Conservation (phyloP, 441 rosid species). For the Arabidopsis hybrid region DNA sequence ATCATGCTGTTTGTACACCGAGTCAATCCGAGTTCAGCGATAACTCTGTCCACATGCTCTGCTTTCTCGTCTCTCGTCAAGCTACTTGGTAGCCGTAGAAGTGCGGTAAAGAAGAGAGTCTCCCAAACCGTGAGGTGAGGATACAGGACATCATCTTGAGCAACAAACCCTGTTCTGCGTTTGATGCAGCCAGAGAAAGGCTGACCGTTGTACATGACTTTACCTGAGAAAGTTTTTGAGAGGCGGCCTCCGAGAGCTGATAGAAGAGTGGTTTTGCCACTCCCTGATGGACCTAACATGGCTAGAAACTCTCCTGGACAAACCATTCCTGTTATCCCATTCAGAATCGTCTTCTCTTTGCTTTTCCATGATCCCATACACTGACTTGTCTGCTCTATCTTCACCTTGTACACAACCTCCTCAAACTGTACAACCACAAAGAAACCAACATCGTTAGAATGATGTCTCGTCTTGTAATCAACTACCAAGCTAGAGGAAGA, state of each 20-base stretch:
- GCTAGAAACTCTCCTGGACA: constrained; percentile 92
- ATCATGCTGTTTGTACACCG: constrained; percentile 87
- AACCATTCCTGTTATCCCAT: constrained; percentile 83
- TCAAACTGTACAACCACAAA: constrained; percentile 70
- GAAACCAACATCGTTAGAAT: constrained; percentile 13
- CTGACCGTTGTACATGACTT: constrained; percentile 86
- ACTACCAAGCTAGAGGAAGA: constrained; percentile 16
- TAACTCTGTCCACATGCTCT: constrained; percentile 72
- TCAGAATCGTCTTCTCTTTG: constrained; percentile 77
- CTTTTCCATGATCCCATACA: constrained; percentile 65
- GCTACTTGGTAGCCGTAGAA: constrained; percentile 74
- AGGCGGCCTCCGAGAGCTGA: constrained; percentile 97
- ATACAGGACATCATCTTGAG: constrained; percentile 86
- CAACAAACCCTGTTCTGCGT: constrained; percentile 84
- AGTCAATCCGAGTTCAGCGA: constrained; percentile 74
- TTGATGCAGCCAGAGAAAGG: constrained; percentile 79
- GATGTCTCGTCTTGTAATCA: background rate
- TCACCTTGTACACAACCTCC: constrained; percentile 86
- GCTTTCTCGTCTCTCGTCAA: constrained; percentile 69
- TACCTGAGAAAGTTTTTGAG: constrained; percentile 68
- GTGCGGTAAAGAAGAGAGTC: constrained; percentile 89
- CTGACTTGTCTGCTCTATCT: constrained; percentile 58
- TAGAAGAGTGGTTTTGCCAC: constrained; percentile 97
- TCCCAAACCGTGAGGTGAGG: constrained; percentile 91
- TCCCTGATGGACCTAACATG: constrained; percentile 96